phyloP scores from a whole-genome alignment of 257 asterid species.

The Sherardia arvensis region DNA sequence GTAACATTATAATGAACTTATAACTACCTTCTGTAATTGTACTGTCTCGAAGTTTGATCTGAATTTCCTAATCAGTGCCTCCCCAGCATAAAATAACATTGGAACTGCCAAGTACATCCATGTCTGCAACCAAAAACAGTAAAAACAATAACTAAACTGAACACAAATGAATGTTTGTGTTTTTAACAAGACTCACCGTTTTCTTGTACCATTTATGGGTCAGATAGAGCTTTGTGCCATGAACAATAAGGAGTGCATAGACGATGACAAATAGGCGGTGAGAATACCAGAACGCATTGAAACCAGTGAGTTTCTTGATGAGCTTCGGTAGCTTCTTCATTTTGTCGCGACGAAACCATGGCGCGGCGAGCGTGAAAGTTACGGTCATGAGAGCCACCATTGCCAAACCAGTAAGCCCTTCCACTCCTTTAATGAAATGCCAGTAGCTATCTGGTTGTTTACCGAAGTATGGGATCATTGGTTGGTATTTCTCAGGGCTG shows the following conservation, averaged over 20 bases:
- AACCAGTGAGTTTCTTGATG: conserved; percentile 60
- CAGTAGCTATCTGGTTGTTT: conserved; percentile 59
- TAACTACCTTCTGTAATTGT: conserved; percentile 50
- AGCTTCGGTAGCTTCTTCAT: conserved; percentile 45
- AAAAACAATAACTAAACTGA: not conserved
- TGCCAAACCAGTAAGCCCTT: conserved; percentile 66
- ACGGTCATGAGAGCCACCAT: conserved; percentile 78
- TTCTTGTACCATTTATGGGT: conserved; percentile 52
- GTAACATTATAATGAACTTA: too few species aligned
- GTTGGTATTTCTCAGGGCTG: conserved; percentile 31
- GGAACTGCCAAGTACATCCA: conserved; percentile 85
- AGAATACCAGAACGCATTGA: conserved; percentile 92
- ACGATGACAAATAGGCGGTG: conserved; percentile 73
- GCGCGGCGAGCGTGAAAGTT: conserved; percentile 72
- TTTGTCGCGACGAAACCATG: conserved; percentile 61
- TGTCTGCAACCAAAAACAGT: conserved; percentile 33
- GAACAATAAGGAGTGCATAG: conserved; percentile 53
- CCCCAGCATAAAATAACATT: conserved; percentile 46
- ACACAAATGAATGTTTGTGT: not conserved
- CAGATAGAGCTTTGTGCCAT: conserved; percentile 69
- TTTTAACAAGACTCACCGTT: conserved; percentile 34
- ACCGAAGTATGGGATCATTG: conserved; percentile 45
- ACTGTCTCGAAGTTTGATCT: conserved; percentile 68
- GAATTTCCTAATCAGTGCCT: conserved; percentile 54
- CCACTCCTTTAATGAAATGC: conserved; percentile 54